Evolutionary conservation across 2,329 filamentous ascomycete species (phyloP), one percentile per base, ranked within the genome.

Genomic region (Aschersonia sp.): DNA sequence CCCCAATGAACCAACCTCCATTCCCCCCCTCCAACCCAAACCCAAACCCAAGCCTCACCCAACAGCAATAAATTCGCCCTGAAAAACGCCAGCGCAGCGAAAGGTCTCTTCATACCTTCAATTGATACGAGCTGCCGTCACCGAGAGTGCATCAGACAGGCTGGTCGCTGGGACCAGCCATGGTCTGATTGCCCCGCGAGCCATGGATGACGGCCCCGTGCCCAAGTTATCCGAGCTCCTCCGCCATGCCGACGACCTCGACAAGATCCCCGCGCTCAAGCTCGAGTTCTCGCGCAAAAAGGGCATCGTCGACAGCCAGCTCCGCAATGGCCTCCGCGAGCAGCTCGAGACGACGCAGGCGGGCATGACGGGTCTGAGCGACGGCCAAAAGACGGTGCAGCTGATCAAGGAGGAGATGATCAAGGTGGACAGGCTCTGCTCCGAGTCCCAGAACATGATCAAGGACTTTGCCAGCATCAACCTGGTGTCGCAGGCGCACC

Each of bases 351-450:
- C 89, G 47, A 95, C 92, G 9, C 90, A 97, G 68, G 78, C 84
- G 55, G 92, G 92, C 63, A 95, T 98, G 81, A 83, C 71, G 54
- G 85, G 85, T 52, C 82, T 98, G 54, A 80, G 79, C 43, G 88
- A 95, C 61, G 89, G 89, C 48, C 89, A 97, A 66, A 85, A 89
- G 64, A 87, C 87, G 51, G 86, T 98, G 37, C 84, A 87, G 61
- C 79, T 84, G 57, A 95, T 95, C 67, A 95, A 94, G 66, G 90
- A 97, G 55, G 92, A 98, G 70, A 92, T 98, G 79, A 88, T 94
- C 73, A 94, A 90, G 68, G 97, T 98, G 59, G 92, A 98, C 70
- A 88, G 87, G 68, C 78, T 98, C 53, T 98, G 92, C 69, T 88
- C 89, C 53, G 94, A 98, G 67, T 89, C 89, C 47, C 90, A 97